Base-by-base conservation (phyloP, 495 filamentous ascomycete species). In the Hypomontagnella monticulosa region DNA sequence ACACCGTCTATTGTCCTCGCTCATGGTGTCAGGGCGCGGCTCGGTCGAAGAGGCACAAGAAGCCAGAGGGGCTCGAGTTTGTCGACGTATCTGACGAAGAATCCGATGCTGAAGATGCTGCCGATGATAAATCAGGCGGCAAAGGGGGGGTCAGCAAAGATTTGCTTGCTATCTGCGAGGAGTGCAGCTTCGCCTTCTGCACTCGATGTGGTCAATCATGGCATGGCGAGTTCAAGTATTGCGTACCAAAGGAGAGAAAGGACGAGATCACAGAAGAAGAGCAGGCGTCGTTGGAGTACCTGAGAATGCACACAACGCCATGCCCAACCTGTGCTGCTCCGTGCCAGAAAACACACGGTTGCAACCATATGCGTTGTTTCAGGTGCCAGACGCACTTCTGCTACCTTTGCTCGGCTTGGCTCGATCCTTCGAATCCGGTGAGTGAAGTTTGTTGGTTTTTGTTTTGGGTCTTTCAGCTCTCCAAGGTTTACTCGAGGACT, bases 311-410 rank as follows among this genome's bases (percentile, higher is more conserved):
- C 78, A 96, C 94, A 0, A 91, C 92, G 0, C 86, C 88, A 8
- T 99, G 95, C 71, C 95, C 95, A n/a, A 93, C 91, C 3, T 99
- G 95, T 75, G 84, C 78, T n/a, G 86, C 89, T 1, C 91, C 91
- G 0, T 88, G 87, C 16, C 91, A 97, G 68, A 99, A 99, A 78
- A 90, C 88, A 10, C 87, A 91, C 68, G 95, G 95, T 32, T 99
- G 95, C 85, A 99, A 99, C 75, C 95, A 99, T 72, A 99, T 99
- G 95, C 89, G 87, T 12, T 99, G 95, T 73, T 92, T 89, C 75
- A 88, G 90, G 55, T 99, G 95, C 79, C 80, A 86, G 41, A 88
- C 92, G 1, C 95, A 98, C 74, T 99, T 97, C 71, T 99, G 95
- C 76, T 99, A 98, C 70, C 88, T 99, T 4, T 99, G 95, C 74